Base-by-base conservation (phyloP, 2,329 filamentous ascomycete species). In the Apiospora pterosperma region DNA sequence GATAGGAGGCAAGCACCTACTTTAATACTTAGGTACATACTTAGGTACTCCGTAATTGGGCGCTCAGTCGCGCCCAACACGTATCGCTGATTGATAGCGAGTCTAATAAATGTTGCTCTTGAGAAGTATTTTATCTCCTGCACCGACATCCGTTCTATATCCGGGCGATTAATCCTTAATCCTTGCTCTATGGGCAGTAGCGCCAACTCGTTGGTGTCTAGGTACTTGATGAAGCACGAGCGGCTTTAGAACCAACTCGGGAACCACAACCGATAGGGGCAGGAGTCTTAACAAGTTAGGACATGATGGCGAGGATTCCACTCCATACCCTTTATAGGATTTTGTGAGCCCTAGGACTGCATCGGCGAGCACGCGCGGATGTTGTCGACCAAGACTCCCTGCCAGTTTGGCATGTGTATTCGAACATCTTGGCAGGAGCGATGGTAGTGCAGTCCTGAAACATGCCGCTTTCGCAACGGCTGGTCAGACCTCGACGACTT, bases 401-500 rank as follows among this genome's bases (percentile, higher is more conserved):
- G 41, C 41, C n/a, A 23, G 7, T 23, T 48, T 25, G 10, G 11
- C 42, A 48, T 48, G 42, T 25, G 1, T 25, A 25, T 12, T 12
- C 21, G 42, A 25, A 5, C 10, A 14, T 25, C n/a, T 48, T 41
- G 21, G 42, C 42, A 14, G 21, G 14, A 28, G 16, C 25, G 23
- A 31, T 19, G 44, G 25, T 19, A 31, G 19, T 16, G 14, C n/a
- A n/a, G 28, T n/a, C 16, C 55, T 55, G 19, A 28, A 44, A n/a
- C 23, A 48, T 36, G 39, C n/a, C 48, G 42, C 55, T 52, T 42
- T 61, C 3, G 10, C 28, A 55, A 12, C 16, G 8, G 7, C 11
- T 55, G 2, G 59, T 67, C 48, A 67, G 41, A 88, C 84, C 69
- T 87, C 84, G 0, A 86, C 79, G 61, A 88, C 79, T 67, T 81